Percentiles rank a stretch among this genome's conserved stretches.
These are phyloP conservation scores for Climacium dendroides DNA, from an alignment of 225 moss, liverwort and hornwort genomes.

Conservation along the genomic window DNA sequence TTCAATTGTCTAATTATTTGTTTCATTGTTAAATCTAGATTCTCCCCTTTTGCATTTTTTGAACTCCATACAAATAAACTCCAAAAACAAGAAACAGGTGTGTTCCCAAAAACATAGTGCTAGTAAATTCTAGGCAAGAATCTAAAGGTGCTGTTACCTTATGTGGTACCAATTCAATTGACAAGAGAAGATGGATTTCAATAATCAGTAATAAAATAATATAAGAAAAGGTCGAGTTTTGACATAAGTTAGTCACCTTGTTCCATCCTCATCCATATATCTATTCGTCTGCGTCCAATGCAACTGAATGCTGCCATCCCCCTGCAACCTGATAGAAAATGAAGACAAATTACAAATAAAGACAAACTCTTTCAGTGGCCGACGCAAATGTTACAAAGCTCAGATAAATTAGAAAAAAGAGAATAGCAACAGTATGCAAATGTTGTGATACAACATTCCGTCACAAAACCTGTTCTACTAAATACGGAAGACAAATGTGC, in stretches of 20 bases:
- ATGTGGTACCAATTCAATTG: background rate
- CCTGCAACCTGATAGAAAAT: conserved; percentile 22
- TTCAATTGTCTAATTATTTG: background rate
- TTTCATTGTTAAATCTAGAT: background rate
- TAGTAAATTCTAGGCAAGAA: background rate
- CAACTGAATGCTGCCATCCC: conserved; percentile 53
- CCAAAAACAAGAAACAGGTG: background rate
- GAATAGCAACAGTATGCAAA: background rate
- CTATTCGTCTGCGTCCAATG: conserved; percentile 34
- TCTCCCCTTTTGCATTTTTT: background rate
- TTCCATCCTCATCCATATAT: conserved; percentile 67
- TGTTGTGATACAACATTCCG: background rate
- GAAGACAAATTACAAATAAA: background rate
- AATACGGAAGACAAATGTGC: background rate
- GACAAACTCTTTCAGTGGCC: background rate
- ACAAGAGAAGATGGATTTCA: background rate
- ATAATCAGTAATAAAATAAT: background rate
- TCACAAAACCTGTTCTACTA: background rate
- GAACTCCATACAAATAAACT: background rate
- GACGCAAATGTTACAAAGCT: background rate
- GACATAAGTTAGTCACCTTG: conserved; percentile 10
- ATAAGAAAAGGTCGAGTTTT: background rate
- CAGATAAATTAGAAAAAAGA: background rate
- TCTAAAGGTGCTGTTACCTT: background rate
- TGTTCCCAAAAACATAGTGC: background rate